Base-by-base conservation (phyloP, 352 stramenopile genomes). In the Globisporangium nodosum region DNA sequence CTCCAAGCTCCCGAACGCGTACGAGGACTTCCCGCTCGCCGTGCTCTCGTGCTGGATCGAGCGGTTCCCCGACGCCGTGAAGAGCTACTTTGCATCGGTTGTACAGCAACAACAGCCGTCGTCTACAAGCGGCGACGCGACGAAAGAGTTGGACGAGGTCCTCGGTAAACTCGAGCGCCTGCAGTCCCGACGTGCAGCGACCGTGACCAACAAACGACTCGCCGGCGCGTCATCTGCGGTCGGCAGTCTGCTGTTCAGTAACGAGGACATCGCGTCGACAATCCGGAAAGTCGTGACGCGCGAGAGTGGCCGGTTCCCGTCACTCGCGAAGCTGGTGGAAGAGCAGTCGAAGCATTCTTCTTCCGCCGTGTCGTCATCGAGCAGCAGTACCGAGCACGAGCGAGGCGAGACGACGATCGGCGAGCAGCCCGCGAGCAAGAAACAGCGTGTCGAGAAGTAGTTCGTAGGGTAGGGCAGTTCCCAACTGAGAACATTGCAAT, bases 31-130 rank as follows among this genome's bases (percentile, higher is more conserved):
- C 49, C 70, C 85, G 2, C 59, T 83, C 31, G 78, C 79, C n/a
- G 55, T 90, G 40, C 61, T 94, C 18, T 69, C 73, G 7, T 81
- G 70, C 43, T 94, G 85, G 85, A 74, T 85, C 49, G 73, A 90
- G 35, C 85, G 85, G 48, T 89, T 80, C 53, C 68, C 73, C 3
- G 67, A 78, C 1, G 66, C 76, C 5, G 79, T 94, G 37, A 86
- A 73, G 20, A 74, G 59, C 40, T 80, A 88, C 52, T 73, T 89
- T 21, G 63, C 72, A 20, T 70, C 68, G 27, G 73, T 81, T 37
- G 37, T 88, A 7, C 73, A 75, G 55, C 61, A 5, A 55, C 31
- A 35, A 35, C 50, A 46, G 31, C 7, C 16, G 2, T 45, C 8
- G 66, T 81, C 0, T 27, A 30, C 20, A 16, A n/a, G 5, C 21